A percentile compares a stretch with the other conserved stretches of the same genome.
These are phyloP conservation scores for Capillidium heterosporum DNA, from an alignment of 371 early-diverging fungal species.

Conservation along the genomic window DNA sequence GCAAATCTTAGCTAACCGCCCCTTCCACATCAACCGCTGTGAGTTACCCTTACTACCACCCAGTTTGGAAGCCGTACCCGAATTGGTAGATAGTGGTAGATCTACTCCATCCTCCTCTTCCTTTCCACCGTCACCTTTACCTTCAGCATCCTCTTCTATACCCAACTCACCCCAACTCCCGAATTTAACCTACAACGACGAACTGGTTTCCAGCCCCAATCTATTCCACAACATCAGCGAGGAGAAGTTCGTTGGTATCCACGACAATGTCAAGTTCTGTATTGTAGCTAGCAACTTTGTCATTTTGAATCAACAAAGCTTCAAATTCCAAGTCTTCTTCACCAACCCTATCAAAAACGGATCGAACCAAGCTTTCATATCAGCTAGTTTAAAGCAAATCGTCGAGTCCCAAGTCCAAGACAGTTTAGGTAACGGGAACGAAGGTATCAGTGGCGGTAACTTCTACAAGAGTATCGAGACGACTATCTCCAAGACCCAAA, in stretches of 20 bases:
- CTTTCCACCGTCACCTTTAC: neutral
- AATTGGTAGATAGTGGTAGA: neutral
- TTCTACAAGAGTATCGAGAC: neutral
- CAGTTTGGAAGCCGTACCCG: neutral
- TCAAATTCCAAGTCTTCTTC: neutral
- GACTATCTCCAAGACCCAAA: neutral
- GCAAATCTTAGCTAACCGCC: neutral
- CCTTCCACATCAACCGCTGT: neutral
- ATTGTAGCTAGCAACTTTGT: neutral
- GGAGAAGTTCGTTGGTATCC: neutral
- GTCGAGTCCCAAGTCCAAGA: neutral
- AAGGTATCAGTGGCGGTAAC: neutral
- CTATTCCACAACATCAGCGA: neutral
- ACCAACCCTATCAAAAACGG: neutral
- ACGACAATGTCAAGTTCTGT: neutral
- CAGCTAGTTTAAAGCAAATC: neutral
- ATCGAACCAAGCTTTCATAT: neutral
- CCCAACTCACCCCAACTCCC: neutral
- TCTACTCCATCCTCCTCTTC: neutral
- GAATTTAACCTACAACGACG: too few species aligned
- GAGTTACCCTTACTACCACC: neutral
- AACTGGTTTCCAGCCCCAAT: neutral
- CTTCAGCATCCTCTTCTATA: too few species aligned
- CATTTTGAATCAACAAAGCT: neutral
- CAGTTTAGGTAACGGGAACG: neutral